phyloP scores from a whole-genome alignment of 441 rosid species.

The Eutrema salsugineum region DNA sequence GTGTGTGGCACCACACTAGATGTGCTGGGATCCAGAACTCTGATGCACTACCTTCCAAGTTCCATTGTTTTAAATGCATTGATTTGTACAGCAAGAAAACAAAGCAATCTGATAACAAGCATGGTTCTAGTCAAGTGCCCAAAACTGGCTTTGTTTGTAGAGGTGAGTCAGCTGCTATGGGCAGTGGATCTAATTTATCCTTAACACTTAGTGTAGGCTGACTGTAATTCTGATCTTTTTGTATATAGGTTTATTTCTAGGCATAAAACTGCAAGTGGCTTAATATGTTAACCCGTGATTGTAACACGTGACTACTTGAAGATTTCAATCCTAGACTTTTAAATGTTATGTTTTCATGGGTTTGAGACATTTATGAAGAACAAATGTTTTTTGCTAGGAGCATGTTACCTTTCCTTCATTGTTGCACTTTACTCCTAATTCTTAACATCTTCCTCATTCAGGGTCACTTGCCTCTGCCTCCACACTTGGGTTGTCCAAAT shows the following conservation, averaged over 20 bases:
- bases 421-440: neutral
- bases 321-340: neutral
- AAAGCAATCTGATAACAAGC: constrained; percentile 13
- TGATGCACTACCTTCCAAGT: constrained; percentile 41
- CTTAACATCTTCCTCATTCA: constrained; percentile 29
- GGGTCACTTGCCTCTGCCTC: constrained; percentile 33
- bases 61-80: constrained; percentile 41
- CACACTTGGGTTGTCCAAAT: too few relatives aligned
- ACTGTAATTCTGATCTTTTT: constrained; percentile 15
- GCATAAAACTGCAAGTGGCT: constrained; percentile 10
- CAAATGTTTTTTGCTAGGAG: neutral
- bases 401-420: constrained; percentile 4
- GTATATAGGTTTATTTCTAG: constrained; percentile 8
- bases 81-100: constrained; percentile 26
- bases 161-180: constrained; percentile 34
- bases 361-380: neutral
- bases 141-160: constrained; percentile 37
- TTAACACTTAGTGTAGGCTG: constrained; percentile 37
- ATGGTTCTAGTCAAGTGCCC: constrained; percentile 21
- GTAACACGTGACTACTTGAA: neutral
- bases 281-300: neutral
- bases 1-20: constrained; percentile 75
- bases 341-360: neutral
- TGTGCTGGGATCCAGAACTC: constrained; percentile 60
- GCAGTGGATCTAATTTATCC: constrained; percentile 29